Percentiles rank a stretch among this genome's conserved stretches.
Conservation (phyloP, 495 filamentous ascomycete genomes). For the Parathielavia hyrcaniae region DNA sequence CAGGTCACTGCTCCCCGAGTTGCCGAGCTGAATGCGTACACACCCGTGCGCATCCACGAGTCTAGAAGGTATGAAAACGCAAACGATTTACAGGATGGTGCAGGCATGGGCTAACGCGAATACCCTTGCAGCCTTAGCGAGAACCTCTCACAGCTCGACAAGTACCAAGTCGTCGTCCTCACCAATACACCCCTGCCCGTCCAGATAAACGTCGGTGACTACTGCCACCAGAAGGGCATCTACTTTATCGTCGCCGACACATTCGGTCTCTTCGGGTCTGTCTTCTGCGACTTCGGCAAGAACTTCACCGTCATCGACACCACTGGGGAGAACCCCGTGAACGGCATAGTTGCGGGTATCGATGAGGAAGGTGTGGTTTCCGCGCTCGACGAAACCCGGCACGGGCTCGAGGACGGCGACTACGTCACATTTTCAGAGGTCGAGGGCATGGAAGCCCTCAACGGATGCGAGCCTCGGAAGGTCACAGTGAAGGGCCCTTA, state of each 20-base stretch:
- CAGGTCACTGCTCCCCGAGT: conserved; percentile 80
- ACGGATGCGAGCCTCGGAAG: conserved; percentile 74
- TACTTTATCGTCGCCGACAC: conserved; percentile 82
- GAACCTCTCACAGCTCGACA: conserved; percentile 69
- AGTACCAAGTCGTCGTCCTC: conserved; percentile 87
- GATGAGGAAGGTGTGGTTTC: conserved; percentile 86
- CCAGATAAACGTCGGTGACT: conserved; percentile 78
- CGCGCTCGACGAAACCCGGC: conserved; percentile 88
- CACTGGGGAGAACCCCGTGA: conserved; percentile 81
- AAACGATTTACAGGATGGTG: neutral
- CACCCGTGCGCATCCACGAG: conserved; percentile 72
- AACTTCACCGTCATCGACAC: conserved; percentile 85
- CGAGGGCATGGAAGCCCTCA: conserved; percentile 86
- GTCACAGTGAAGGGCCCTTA: conserved; percentile 93
- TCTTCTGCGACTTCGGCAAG: conserved; percentile 97
- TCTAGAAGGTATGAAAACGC: conserved; percentile 37
- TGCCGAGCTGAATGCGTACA: conserved; percentile 93
- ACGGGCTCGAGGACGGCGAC: conserved; percentile 94
- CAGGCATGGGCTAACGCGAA: conserved; percentile 19
- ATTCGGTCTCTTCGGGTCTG: conserved; percentile 86
- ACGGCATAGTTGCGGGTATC: conserved; percentile 85
- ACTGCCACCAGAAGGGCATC: conserved; percentile 87
- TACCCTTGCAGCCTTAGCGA: conserved; percentile 47
- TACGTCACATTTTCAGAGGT: conserved; percentile 92
- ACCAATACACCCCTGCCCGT: conserved; percentile 74